Base-by-base conservation (phyloP, 1,139 yeast genomes). In the Geotrichum bryndzae region DNA sequence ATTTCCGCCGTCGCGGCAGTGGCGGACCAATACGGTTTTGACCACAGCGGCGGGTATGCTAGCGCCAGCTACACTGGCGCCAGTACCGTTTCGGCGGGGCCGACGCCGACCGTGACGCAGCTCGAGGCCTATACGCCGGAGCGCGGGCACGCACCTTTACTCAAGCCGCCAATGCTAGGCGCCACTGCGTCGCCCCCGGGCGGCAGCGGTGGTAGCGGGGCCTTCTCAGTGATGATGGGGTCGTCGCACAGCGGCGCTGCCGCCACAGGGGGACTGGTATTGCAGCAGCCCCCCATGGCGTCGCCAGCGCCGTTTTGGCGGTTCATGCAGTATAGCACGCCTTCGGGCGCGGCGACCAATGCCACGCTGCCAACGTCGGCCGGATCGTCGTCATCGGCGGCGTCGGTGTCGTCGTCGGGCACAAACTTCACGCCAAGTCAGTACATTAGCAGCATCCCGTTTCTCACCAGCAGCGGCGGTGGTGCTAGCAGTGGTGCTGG, bases 81-180 rank as follows among this genome's bases (percentile, higher is more conserved):
- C 4, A 35, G 41, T 1, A 35, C 41, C n/a, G 41, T 35, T 8
- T 35, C 41, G 13, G 41, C 41, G 41, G 41, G 41, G 4, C 41
- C 41, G n/a, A 5, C 41, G n/a, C 41, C 41, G 41, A 35, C 41
- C 23, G 27, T 61, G 7, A 63, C 66, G 35, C 89, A 90, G 7
- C 77, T 86, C 64, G 95, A 88, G 72, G 94, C 95, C 1, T 88
- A 86, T 68, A 88, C 96, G 0, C 95, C 96, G 0, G 95, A 88
- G 68, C 76, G 95, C 57, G 94, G 94, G 0, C 41, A 35, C 41
- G 41, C 41, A 3, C 41, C 13, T 15, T 15, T 11, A 13, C 41
- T 35, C 41, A 35, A 35, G 41, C n/a, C 41, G 41, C n/a, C n/a
- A 13, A 3, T 35, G 41, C 41, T 11, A 8, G 31, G 31, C 31